Conservation (phyloP, 345 rosid genomes). For the Corchorus capsularis region DNA sequence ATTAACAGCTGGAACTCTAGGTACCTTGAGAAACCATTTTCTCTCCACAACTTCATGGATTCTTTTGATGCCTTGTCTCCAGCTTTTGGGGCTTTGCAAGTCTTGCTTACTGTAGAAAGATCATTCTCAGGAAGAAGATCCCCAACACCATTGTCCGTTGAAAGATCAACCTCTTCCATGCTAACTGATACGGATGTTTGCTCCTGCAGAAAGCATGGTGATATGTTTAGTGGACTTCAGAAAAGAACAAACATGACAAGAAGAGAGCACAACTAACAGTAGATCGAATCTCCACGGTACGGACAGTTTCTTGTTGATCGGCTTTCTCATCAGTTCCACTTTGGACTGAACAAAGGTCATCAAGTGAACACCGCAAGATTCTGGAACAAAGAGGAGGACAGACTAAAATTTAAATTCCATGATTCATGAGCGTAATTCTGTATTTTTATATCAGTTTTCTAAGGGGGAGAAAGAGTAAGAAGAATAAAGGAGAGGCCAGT, state of each 20-base stretch:
- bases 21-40: slow-evolving; percentile 89
- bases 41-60: slow-evolving; percentile 63
- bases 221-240: slow-evolving; percentile 17
- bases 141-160: slow-evolving; percentile 41
- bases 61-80: slow-evolving; percentile 77
- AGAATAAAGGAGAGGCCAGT: background rate
- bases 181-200: slow-evolving; percentile 39
- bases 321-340: slow-evolving; percentile 30
- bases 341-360: slow-evolving; percentile 51
- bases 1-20: slow-evolving; percentile 11
- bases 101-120: slow-evolving; percentile 32
- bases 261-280: slow-evolving; percentile 38
- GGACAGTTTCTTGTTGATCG: slow-evolving; percentile 28
- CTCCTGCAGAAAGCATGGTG: slow-evolving; percentile 34
- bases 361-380: slow-evolving; percentile 62
- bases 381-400: slow-evolving; percentile 37
- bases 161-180: slow-evolving; percentile 39
- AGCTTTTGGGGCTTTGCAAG: slow-evolving; percentile 59
- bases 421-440: background rate
- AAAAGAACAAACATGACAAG: background rate
- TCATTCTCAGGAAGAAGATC: slow-evolving; percentile 31
- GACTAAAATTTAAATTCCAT: background rate
- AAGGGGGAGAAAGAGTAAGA: background rate
- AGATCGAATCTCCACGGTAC: slow-evolving; percentile 35
- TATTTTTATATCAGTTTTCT: background rate